phyloP scores from a whole-genome alignment of 129 eudicot genomes.

The Artemisia tridentata region DNA sequence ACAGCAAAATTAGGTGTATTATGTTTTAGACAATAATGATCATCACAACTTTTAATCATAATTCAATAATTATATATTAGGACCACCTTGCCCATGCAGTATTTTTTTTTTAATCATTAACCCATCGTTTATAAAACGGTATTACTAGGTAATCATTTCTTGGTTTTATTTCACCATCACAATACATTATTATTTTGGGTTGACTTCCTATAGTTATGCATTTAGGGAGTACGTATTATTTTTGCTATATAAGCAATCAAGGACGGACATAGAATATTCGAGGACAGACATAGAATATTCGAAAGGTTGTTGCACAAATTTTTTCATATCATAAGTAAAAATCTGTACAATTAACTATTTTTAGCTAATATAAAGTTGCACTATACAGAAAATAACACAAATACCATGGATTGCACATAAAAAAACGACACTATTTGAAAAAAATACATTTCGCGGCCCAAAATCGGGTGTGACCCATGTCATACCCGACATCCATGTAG shows the following conservation, averaged over 20 bases:
- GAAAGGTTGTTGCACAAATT: too few species aligned
- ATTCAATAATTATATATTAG: conserved; percentile 8
- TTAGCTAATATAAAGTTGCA: too few species aligned
- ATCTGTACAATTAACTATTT: too few species aligned
- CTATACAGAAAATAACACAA: too few species aligned
- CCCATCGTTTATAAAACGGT: background rate
- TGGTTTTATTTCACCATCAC: background rate
- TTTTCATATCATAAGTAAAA: too few species aligned
- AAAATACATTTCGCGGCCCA: too few species aligned
- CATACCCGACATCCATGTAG: too few species aligned
- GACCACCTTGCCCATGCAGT: conserved; percentile 26
- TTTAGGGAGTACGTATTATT: background rate
- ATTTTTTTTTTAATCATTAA: conserved; percentile 7
- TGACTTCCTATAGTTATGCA: background rate
- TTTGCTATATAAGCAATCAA: background rate
- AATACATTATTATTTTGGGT: background rate
- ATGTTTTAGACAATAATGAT: conserved; percentile 22
- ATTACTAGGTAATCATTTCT: conserved; percentile 4
- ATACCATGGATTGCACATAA: too few species aligned
- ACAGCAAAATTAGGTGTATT: conserved; percentile 29
- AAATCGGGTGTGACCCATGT: too few species aligned
- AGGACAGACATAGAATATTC: too few species aligned
- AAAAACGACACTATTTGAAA: too few species aligned
- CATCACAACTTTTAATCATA: conserved; percentile 18
- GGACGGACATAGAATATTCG: too few species aligned